These are phyloP conservation scores for Penicillium tannophilum DNA, from an alignment of 495 filamentous ascomycete species.

Conservation along the genomic window DNA sequence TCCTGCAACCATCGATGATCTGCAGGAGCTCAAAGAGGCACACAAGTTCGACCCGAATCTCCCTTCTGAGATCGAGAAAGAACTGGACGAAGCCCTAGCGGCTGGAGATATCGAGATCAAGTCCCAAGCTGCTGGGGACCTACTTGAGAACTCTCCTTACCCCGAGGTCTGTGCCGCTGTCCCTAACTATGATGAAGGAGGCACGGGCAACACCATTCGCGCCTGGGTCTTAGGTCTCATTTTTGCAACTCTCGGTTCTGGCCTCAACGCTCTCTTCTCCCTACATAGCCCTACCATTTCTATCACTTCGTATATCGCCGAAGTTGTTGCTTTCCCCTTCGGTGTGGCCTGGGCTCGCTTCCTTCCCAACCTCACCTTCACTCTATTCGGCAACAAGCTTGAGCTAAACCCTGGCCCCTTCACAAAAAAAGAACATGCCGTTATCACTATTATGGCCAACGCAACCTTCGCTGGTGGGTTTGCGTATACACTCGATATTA, in stretches of 20 bases:
- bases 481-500: constrained; percentile 68
- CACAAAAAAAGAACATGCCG: constrained; percentile 75
- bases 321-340: constrained; percentile 70
- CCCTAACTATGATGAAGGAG: constrained; percentile 61
- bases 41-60: not conserved
- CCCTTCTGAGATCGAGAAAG: not conserved
- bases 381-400: constrained; percentile 55
- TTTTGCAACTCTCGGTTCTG: constrained; percentile 65
- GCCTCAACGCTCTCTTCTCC: constrained; percentile 71
- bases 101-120: not conserved
- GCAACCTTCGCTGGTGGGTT: constrained; percentile 43
- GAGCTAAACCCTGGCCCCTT: constrained; percentile 71
- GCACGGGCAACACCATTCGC: constrained; percentile 67
- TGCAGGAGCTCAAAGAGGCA: not conserved
- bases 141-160: constrained; percentile 71
- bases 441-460: constrained; percentile 70
- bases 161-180: constrained; percentile 57
- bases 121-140: constrained; percentile 24
- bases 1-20: not conserved
- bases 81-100: not conserved
- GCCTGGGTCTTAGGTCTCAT: constrained; percentile 71
- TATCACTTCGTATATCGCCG: constrained; percentile 66
- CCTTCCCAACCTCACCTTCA: constrained; percentile 55
- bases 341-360: constrained; percentile 57
- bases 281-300: constrained; percentile 65